Evolutionary conservation across 257 asterid genomes (phyloP), one percentile per base, ranked within the genome.

Genomic region (Scutellaria baicalensis): DNA sequence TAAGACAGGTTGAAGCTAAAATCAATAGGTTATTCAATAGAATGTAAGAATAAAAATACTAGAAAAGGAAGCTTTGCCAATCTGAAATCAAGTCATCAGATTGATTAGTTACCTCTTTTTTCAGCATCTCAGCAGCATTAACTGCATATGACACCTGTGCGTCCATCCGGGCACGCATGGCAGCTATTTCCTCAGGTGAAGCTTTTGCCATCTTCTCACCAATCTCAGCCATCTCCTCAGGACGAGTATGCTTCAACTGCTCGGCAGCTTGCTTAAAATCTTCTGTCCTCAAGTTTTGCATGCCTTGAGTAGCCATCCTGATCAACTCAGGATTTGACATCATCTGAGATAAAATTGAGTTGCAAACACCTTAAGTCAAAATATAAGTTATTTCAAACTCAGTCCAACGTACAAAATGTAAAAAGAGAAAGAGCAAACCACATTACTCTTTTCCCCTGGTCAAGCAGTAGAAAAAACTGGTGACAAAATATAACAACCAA

Each of bases 261-360:
- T 91, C 97, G 5, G 99, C 93, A 80, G 98, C 98, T 69, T 59
- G 77, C 81, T 76, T 94, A 45, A 94, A 69, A 77, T 94, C 97
- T 80, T 94, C 98, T 7, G 96, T 90, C 83, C 87, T 86, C 76
- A 91, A 78, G 78, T 83, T 89, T 78, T 88, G 89, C 98, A 94
- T 91, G 81, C 98, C 79, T 82, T 91, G 98, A 35, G 99, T 75
- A 75, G 97, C 99, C 99, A 94, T 91, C 74, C 78, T 85, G 73
- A 94, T 69, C 75, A 94, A 70, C 16, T 94, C 97, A 0, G 99
- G 99, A 86, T 94, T 94, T 14, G 99, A 94, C 98, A 91, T 91
- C 99, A 94, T 88, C 99, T 94, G 88, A 75, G 77, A 67, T 33
- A 69, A 49, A 68, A 70, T 48, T 9, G 68, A 69, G 69, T 45